Percentiles rank a stretch among this genome's conserved stretches.
These are phyloP conservation scores for Artemisia argyi DNA, from an alignment of 129 eudicot genomes.

Conservation along the genomic window DNA sequence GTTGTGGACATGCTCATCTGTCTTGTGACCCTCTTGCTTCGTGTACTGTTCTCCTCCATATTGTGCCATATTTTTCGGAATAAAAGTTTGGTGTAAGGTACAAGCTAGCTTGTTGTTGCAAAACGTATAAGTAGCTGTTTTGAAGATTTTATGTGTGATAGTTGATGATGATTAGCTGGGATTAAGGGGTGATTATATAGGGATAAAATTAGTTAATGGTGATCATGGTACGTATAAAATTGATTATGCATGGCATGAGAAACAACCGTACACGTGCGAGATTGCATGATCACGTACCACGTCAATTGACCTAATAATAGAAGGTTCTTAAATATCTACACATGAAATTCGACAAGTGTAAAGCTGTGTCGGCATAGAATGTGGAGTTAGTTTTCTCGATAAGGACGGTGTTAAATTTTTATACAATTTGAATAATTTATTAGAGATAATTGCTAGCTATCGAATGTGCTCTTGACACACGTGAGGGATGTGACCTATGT, in stretches of 20 bases:
- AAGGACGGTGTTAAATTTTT: background rate
- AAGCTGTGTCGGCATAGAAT: slow-evolving; percentile 21
- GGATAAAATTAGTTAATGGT: background rate
- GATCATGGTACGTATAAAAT: slow-evolving; percentile 17
- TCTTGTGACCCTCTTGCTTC: slow-evolving; percentile 20
- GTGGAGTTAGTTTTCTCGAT: slow-evolving; percentile 13
- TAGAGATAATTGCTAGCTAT: background rate
- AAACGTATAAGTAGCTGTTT: background rate
- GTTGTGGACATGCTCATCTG: slow-evolving; percentile 17
- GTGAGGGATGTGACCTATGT: background rate
- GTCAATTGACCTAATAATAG: slow-evolving; percentile 1
- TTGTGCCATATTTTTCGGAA: slow-evolving; percentile 24
- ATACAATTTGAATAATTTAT: too few relatives aligned
- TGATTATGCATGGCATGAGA: slow-evolving; percentile 28
- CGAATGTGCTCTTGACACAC: background rate
- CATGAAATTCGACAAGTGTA: slow-evolving; percentile 25
- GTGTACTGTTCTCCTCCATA: slow-evolving; percentile 31
- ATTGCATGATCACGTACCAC: slow-evolving; percentile 18
- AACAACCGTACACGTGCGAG: slow-evolving; percentile 29
- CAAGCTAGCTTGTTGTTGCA: background rate
- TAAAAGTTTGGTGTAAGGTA: background rate
- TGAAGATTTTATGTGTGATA: background rate
- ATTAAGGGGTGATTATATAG: slow-evolving; percentile 21
- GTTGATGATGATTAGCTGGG: slow-evolving; percentile 27
- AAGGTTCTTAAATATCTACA: background rate